These are phyloP conservation scores for Conticribra weissflogii DNA, from an alignment of 108 stramenopile genomes.

Conservation along the genomic window DNA sequence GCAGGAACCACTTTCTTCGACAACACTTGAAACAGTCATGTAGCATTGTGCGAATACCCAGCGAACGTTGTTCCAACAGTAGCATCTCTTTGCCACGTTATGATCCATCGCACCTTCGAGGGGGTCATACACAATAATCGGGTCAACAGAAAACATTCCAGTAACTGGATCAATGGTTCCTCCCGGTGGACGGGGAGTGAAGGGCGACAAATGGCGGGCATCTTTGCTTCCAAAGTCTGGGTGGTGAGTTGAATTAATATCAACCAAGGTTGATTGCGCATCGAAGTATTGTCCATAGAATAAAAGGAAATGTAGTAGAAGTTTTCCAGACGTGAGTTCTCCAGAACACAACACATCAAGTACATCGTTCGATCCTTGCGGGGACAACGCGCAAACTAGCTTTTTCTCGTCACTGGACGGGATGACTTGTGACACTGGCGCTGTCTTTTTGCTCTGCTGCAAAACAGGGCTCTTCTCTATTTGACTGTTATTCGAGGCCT, in stretches of 20 bases:
- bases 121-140: slow-evolving; percentile 87
- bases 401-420: slow-evolving; percentile 20
- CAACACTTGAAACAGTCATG: slow-evolving; percentile 77
- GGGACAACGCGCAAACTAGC: slow-evolving; percentile 45
- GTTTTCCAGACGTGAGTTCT: slow-evolving; percentile 79
- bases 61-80: slow-evolving; percentile 81
- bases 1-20: slow-evolving; percentile 58
- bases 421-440: slow-evolving; percentile 28
- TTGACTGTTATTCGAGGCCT: too few species aligned
- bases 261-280: slow-evolving; percentile 74
- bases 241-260: slow-evolving; percentile 65
- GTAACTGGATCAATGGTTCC: slow-evolving; percentile 81
- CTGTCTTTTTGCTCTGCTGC: slow-evolving; percentile 19
- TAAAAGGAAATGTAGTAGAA: slow-evolving; percentile 87
- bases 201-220: slow-evolving; percentile 63
- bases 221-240: slow-evolving; percentile 47
- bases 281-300: slow-evolving; percentile 90
- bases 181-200: slow-evolving; percentile 58
- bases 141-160: slow-evolving; percentile 86
- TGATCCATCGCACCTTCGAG: slow-evolving; percentile 79
- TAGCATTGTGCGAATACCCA: slow-evolving; percentile 89
- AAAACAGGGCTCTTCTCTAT: slow-evolving; percentile 21
- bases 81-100: slow-evolving; percentile 85
- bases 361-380: slow-evolving; percentile 86
- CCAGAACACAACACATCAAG: slow-evolving; percentile 86